phyloP scores from a whole-genome alignment of 1,139 yeast genomes.

The Kodamaea plutei region DNA sequence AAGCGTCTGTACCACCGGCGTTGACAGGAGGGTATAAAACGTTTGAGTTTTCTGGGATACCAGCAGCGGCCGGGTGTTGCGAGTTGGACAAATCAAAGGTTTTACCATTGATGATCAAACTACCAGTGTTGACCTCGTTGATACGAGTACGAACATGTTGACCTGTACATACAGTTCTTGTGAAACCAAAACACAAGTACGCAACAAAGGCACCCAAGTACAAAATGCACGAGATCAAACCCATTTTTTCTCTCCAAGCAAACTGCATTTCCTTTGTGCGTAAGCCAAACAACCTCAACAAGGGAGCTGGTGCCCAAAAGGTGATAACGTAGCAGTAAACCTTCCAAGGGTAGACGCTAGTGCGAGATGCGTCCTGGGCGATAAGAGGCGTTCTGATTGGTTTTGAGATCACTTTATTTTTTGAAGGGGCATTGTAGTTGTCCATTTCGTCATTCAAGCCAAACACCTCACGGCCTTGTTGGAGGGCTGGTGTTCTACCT shows the following conservation, averaged over 20 bases:
- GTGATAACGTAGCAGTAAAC: constrained; percentile 76
- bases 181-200: constrained; percentile 86
- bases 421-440: constrained; percentile 23
- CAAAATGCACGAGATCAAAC: constrained; percentile 69
- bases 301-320: constrained; percentile 86
- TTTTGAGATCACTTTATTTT: constrained; percentile 24
- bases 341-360: constrained; percentile 65
- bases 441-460: constrained; percentile 58
- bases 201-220: constrained; percentile 78
- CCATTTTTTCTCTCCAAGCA: constrained; percentile 98
- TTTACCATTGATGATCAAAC: constrained; percentile 74
- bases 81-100: constrained; percentile 70
- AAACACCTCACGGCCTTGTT: constrained; percentile 46
- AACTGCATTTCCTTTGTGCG: constrained; percentile 74
- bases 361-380: constrained; percentile 16
- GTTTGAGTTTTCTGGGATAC: constrained; percentile 63
- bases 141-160: constrained; percentile 50
- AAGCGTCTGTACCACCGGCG: constrained; percentile 89
- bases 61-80: constrained; percentile 77
- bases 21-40: constrained; percentile 77
- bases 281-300: constrained; percentile 72
- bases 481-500: constrained; percentile 1
- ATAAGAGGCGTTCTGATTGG: constrained; percentile 11
- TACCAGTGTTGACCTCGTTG: constrained; percentile 55
- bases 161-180: constrained; percentile 72